These are phyloP conservation scores for Przewalskia tangutica DNA, from an alignment of 257 asterid species.

Conservation along the genomic window DNA sequence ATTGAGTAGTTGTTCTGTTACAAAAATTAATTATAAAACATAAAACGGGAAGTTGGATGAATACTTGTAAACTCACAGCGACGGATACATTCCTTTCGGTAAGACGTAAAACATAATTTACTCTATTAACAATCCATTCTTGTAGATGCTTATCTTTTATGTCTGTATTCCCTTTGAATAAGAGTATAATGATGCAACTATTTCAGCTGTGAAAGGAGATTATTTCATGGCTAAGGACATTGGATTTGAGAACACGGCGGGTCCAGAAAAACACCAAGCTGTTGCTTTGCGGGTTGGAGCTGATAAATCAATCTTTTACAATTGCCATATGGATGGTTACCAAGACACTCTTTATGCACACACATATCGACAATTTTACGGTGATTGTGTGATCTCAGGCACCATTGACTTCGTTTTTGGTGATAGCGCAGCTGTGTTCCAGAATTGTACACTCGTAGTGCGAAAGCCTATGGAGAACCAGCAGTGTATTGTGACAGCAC, in stretches of 20 bases:
- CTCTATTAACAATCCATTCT: too few species aligned
- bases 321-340: slow-evolving; percentile 71
- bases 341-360: slow-evolving; percentile 72
- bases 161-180: too few species aligned
- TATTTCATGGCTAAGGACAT: slow-evolving; percentile 59
- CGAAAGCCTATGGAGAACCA: slow-evolving; percentile 58
- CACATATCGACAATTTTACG: slow-evolving; percentile 64
- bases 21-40: not conserved
- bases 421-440: slow-evolving; percentile 60
- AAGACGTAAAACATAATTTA: too few species aligned
- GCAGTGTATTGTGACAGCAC: slow-evolving; percentile 64
- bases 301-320: slow-evolving; percentile 47
- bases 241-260: slow-evolving; percentile 68
- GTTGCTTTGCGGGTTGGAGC: slow-evolving; percentile 71
- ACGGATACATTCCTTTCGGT: too few species aligned
- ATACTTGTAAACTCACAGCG: not conserved
- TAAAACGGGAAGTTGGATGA: not conserved
- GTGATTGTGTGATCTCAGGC: slow-evolving; percentile 66
- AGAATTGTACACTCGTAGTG: slow-evolving; percentile 54
- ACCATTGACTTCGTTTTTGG: slow-evolving; percentile 80
- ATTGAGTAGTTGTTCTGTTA: not conserved
- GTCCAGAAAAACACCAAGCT: slow-evolving; percentile 66
- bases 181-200: not conserved
- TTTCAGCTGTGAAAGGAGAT: slow-evolving; percentile 63
- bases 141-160: too few species aligned